Base-by-base conservation (phyloP, 2,329 filamentous ascomycete genomes). In the Saccharata proteae region DNA sequence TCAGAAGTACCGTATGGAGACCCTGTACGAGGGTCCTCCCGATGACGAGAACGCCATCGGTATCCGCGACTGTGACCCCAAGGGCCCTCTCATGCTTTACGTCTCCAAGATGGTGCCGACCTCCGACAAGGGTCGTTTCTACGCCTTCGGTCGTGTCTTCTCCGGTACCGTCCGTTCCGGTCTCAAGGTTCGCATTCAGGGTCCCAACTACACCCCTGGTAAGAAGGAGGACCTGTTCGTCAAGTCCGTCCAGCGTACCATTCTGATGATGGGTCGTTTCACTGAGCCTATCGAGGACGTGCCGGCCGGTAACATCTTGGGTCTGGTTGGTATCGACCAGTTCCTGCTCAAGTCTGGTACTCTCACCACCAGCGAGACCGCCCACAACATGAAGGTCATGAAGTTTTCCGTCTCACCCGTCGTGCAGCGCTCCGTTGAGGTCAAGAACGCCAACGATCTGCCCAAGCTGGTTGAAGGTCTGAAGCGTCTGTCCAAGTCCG, bases 271-370 rank as follows among this genome's bases (percentile, higher is more conserved):
- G 90, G 90, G 90, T 65, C 85, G 86, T 66, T 92, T 88, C 73
- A 83, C 92, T 59, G 90, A 98, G 71, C 84, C 88, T 59, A 96
- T 98, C 54, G 86, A 96, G 61, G 85, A 96, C 70, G 88, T 96
- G 61, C 90, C 90, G 52, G 88, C 90, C 49, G 90, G 90, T 77
- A 98, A 98, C 81, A 96, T 98, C 73, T 80, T 94, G 55, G 90
- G 90, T 75, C 76, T 98, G 55, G 90, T 98, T 59, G 90, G 90
- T 79, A 84, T 98, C 52, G 90, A 98, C 64, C 90, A 98, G 77
- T 98, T 96, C 83, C 74, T 98, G 74, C 85, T 98, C 73, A 98
- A 98, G 80, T 96, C 90, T 62, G 90, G 90, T 80, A 98, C 90
- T 56, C 81, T 98, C 54, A 93, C 86, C 67, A 96, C 88, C 61